phyloP scores from a whole-genome alignment of 2,329 filamentous ascomycete species.

The Fusarium miscanthi region DNA sequence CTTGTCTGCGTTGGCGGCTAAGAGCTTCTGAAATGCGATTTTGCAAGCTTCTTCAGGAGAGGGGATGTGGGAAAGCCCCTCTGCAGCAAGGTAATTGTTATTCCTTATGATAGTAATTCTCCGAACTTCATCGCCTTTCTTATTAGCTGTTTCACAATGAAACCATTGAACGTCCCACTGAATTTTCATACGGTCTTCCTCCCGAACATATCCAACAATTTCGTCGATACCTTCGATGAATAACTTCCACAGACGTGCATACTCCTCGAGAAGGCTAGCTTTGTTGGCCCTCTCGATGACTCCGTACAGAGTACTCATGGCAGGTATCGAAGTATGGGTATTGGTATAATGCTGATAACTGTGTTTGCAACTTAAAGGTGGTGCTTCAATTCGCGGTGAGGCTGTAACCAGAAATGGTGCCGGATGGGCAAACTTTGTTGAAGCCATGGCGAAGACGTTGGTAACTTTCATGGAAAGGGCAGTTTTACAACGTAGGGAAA shows the following conservation, averaged over 20 bases:
- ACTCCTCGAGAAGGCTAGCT: not conserved
- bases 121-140: not conserved
- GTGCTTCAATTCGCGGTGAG: slow-evolving; percentile 8
- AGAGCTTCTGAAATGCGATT: slow-evolving; percentile 12
- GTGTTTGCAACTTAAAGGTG: slow-evolving; percentile 7
- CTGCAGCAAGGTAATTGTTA: not conserved
- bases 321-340: not conserved
- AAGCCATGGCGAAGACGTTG: slow-evolving; percentile 24
- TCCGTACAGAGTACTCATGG: slow-evolving; percentile 26
- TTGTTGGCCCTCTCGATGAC: slow-evolving; percentile 40
- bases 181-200: slow-evolving; percentile 22
- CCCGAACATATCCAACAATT: slow-evolving; percentile 35
- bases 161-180: slow-evolving; percentile 25
- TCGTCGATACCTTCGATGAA: slow-evolving; percentile 33
- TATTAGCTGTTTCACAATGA: slow-evolving; percentile 9
- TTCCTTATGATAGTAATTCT: slow-evolving; percentile 17
- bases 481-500: not conserved
- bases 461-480: not conserved
- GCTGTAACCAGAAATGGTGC: slow-evolving; percentile 12
- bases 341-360: slow-evolving; percentile 3
- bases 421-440: slow-evolving; percentile 24
- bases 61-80: slow-evolving; percentile 20
- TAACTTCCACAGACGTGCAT: slow-evolving; percentile 29
- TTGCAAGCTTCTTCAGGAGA: not conserved
- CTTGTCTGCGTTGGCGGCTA: slow-evolving; percentile 39